These are phyloP conservation scores for Chloranthus sessilifolius DNA, from an alignment of 164 flowering plant species.

Conservation along the genomic window DNA sequence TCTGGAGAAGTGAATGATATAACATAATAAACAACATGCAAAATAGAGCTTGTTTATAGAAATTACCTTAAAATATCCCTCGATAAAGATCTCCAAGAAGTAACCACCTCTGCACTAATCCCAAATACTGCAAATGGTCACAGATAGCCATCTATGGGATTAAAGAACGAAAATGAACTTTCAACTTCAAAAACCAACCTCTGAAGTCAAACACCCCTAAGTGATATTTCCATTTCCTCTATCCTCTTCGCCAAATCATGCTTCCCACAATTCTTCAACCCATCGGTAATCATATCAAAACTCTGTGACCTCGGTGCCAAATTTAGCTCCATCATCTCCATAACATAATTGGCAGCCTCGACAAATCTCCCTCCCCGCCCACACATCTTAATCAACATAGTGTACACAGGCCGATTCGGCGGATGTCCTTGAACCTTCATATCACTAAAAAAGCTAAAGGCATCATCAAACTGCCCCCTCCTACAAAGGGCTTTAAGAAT, in stretches of 20 bases:
- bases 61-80: too few species aligned
- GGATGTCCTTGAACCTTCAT: constrained; percentile 88
- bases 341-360: constrained; percentile 84
- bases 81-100: too few species aligned
- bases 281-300: constrained; percentile 93
- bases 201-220: constrained; percentile 33
- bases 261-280: constrained; percentile 87
- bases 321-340: constrained; percentile 79
- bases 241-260: constrained; percentile 82
- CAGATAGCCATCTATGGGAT: too few species aligned
- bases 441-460: constrained; percentile 80
- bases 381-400: constrained; percentile 89
- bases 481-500: constrained; percentile 66
- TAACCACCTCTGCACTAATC: too few species aligned
- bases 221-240: constrained; percentile 71
- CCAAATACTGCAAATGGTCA: too few species aligned
- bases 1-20: too few species aligned
- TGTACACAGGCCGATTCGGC: constrained; percentile 87
- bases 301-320: constrained; percentile 60
- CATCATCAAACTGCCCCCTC: constrained; percentile 85
- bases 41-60: too few species aligned
- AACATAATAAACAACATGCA: too few species aligned
- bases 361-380: constrained; percentile 73
- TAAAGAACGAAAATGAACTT: too few species aligned
- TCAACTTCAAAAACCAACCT: neutral